Percentiles rank a stretch among this genome's conserved stretches.
phyloP scores from a whole-genome alignment of 2,329 filamentous ascomycete species.

The Fusarium pininemorale region DNA sequence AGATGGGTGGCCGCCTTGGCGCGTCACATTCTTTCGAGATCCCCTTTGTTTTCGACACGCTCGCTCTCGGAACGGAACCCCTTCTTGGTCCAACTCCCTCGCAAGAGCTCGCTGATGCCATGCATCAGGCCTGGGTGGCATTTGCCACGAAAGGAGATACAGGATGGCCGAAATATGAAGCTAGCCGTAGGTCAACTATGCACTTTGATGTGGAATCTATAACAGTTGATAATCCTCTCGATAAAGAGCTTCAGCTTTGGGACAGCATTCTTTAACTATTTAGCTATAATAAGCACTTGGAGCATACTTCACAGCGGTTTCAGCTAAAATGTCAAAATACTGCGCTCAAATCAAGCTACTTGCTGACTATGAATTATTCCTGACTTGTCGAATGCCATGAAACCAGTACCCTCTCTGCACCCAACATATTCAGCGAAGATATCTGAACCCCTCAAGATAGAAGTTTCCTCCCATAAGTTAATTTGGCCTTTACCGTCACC shows the following conservation, averaged over 20 bases:
- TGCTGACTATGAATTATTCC: not conserved
- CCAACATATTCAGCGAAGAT: not conserved
- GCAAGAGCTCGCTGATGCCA: not conserved
- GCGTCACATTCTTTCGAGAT: not conserved
- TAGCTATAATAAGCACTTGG: too few species aligned
- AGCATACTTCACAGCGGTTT: rapidly evolving
- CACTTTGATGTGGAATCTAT: not conserved
- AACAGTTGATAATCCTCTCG: not conserved
- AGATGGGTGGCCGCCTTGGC: not conserved
- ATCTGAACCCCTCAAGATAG: not conserved
- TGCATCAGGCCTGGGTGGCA: not conserved
- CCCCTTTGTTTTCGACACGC: not conserved
- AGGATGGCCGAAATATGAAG: not conserved
- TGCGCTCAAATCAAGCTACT: not conserved
- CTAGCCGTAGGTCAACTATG: not conserved
- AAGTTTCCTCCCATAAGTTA: not conserved
- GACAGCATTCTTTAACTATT: rapidly evolving
- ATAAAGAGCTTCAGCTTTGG: not conserved
- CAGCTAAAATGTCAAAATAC: too few species aligned
- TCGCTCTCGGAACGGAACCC: not conserved
- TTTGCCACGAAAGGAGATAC: not conserved
- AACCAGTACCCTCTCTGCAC: not conserved
- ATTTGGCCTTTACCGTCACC: not conserved
- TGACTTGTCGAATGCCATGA: not conserved
- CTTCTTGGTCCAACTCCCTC: not conserved